These are phyloP conservation scores for Zymoseptoria ardabiliae DNA, from an alignment of 2,329 filamentous ascomycete genomes.

Conservation along the genomic window DNA sequence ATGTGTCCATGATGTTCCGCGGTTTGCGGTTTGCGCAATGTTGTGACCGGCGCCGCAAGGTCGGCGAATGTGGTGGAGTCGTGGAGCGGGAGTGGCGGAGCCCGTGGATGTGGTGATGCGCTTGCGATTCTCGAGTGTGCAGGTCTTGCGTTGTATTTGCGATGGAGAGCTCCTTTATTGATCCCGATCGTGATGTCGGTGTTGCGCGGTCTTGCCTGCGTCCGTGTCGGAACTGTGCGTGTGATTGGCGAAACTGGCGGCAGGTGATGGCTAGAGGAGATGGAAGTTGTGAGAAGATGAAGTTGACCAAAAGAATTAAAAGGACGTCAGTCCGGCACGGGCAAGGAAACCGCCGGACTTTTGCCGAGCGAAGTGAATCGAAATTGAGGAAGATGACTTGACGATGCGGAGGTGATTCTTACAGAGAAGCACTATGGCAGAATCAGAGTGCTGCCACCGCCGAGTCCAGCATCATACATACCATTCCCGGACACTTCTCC, in stretches of 20 bases:
- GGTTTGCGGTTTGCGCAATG: background rate
- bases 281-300: background rate
- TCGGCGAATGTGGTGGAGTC: background rate
- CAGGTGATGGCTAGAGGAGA: background rate
- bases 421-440: too few relatives aligned
- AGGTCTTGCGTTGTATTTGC: background rate
- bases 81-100: background rate
- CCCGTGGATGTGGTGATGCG: background rate
- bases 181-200: background rate
- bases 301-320: background rate
- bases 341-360: background rate
- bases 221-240: background rate
- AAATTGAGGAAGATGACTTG: too few relatives aligned
- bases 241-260: background rate
- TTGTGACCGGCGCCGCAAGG: background rate
- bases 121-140: background rate
- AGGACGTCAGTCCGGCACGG: background rate
- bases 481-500: too few relatives aligned
- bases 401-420: too few relatives aligned
- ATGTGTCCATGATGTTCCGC: background rate
- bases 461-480: too few relatives aligned
- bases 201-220: background rate
- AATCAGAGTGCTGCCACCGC: too few relatives aligned
- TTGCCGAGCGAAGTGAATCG: background rate
- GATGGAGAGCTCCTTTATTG: background rate